These are phyloP conservation scores for Cinnamomum chago DNA, from an alignment of 164 flowering plant genomes.

Conservation along the genomic window DNA sequence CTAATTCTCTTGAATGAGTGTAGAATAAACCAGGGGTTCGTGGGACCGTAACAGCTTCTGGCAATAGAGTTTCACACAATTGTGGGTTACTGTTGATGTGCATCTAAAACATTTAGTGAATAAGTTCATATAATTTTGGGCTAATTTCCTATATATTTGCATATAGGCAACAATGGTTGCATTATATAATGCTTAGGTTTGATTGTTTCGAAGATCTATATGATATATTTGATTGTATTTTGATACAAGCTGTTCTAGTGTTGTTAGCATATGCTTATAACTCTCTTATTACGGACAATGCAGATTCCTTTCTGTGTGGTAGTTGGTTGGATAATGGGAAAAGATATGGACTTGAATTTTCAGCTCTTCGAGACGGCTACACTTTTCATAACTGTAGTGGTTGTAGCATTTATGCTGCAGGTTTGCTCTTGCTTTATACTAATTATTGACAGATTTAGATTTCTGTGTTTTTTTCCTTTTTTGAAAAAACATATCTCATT, in stretches of 20 bases:
- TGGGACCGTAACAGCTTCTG: too few species aligned
- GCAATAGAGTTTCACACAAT: too few species aligned
- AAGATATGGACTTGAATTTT: slow-evolving; percentile 68
- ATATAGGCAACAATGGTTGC: too few species aligned
- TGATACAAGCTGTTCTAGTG: background rate
- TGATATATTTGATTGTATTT: background rate
- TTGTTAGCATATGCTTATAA: background rate
- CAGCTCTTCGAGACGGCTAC: slow-evolving; percentile 77
- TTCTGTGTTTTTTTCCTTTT: background rate
- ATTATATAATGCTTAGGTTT: too few species aligned
- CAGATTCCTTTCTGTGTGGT: slow-evolving; percentile 83
- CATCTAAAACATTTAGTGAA: background rate
- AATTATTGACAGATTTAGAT: background rate
- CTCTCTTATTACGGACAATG: slow-evolving; percentile 15
- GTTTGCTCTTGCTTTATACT: slow-evolving; percentile 23
- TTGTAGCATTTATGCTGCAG: slow-evolving; percentile 79
- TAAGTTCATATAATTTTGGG: background rate
- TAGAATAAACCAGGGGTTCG: too few species aligned
- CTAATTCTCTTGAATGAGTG: too few species aligned
- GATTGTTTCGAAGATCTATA: background rate
- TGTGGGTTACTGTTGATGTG: too few species aligned
- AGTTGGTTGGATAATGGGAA: slow-evolving; percentile 67
- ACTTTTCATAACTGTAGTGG: slow-evolving; percentile 64
- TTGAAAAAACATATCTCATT: background rate
- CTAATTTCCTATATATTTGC: background rate